Base-by-base conservation (phyloP, 2,329 filamentous ascomycete genomes). In the Alternaria sp. region DNA sequence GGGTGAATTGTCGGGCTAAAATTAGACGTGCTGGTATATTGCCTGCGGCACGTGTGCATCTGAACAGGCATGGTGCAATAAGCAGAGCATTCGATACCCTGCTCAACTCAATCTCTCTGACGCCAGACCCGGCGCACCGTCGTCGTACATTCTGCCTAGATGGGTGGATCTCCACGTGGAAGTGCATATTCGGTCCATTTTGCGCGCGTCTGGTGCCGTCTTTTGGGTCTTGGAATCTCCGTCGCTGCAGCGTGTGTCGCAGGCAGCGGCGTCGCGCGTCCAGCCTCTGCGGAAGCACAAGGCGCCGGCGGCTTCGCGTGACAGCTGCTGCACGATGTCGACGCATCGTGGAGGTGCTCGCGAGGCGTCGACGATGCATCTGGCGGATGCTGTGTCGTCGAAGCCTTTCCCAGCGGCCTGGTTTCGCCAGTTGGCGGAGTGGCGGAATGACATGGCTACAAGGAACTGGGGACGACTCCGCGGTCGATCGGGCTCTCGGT, bases 121-220 rank as follows among this genome's bases (percentile, higher is more conserved):
- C 62, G 64, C 73, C 67, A 66, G 66, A 67, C 66, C 66, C 66
- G 69, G 65, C 66, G 65, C 70, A 72, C 57, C 56, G 68, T 62
- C 40, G 66, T 73, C 64, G 71, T 66, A 65, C 61, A 64, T 58
- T 61, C 55, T 65, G 30, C 69, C 71, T 68, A 68, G 67, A 54
- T 36, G 67, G 65, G 69, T 68, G 69, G 66, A 74, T 77, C 65
- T 66, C 77, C 76, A 79, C 77, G 77, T 79, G 76, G 77, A 68
- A 64, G 61, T 49, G 62, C 65, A 67, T 62, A 57, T 54, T 60
- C 63, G 49, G 63, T 62, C 55, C 46, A 52, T 62, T 60, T 70
- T 70, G 68, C 69, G 67, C 64, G 70, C 69, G 67, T 70, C 68
- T 70, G 66, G 57, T 64, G 62, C 59, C 60, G 59, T 54, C 49